Evolutionary conservation across 2,329 filamentous ascomycete species (phyloP).

Genomic region (Neofusicoccum kwambonambiense): DNA sequence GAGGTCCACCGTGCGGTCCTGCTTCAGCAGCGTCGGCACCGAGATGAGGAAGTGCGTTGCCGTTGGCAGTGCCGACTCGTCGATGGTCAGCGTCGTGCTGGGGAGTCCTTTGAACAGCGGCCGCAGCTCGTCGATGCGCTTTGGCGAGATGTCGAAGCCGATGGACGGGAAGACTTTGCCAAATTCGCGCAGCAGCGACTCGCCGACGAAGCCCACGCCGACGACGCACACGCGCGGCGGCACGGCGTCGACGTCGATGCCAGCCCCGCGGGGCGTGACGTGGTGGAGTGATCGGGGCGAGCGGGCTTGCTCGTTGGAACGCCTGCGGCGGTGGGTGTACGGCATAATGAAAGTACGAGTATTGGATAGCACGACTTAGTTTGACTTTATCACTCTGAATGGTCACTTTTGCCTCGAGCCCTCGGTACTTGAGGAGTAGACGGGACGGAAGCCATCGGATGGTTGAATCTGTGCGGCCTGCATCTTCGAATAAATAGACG

Average conservation of each 20-base stretch:
- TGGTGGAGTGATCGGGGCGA: neutral
- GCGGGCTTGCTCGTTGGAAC: neutral
- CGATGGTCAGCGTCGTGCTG: constrained; percentile 11
- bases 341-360: neutral
- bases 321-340: constrained; percentile 6
- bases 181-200: constrained; percentile 50
- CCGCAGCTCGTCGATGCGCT: constrained; percentile 17
- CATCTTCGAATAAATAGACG: too few species aligned
- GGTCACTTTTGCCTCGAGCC: neutral
- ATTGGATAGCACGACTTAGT: neutral
- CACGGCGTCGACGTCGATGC: neutral
- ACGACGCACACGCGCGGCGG: constrained; percentile 45
- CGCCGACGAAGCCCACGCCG: constrained; percentile 55
- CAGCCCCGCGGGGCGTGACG: neutral
- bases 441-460: too few species aligned
- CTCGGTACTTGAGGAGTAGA: too few species aligned
- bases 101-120: constrained; percentile 20
- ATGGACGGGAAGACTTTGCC: constrained; percentile 43
- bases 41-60: constrained; percentile 56
- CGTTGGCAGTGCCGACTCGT: constrained; percentile 42
- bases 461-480: too few species aligned
- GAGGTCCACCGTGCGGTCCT: constrained; percentile 50
- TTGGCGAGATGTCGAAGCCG: constrained; percentile 31
- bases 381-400: neutral
- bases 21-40: constrained; percentile 52